Conservation (phyloP, 805 yeast genomes). For the Candida ascalaphidarum region DNA sequence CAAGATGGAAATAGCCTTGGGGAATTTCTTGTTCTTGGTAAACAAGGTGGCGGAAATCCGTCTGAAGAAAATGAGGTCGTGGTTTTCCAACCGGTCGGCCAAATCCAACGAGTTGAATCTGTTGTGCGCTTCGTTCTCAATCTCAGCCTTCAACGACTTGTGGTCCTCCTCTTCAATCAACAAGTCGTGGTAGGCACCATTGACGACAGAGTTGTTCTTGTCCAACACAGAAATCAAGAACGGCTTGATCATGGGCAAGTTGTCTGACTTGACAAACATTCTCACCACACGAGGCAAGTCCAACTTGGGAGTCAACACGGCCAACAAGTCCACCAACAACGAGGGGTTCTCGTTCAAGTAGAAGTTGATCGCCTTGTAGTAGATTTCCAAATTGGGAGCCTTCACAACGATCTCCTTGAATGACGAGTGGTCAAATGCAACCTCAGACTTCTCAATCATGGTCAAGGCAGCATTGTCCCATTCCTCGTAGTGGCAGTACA, state of each 20-base stretch:
- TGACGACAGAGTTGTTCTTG: slow-evolving; percentile 85
- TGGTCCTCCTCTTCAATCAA: slow-evolving; percentile 95
- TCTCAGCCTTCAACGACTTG: slow-evolving; percentile 78
- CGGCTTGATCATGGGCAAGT: slow-evolving; percentile 92
- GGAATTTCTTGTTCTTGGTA: slow-evolving; percentile 91
- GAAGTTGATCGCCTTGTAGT: slow-evolving; percentile 94
- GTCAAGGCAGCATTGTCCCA: slow-evolving; percentile 98
- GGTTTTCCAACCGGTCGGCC: slow-evolving; percentile 89
- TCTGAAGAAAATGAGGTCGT: slow-evolving; percentile 84
- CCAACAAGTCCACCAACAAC: slow-evolving; percentile 74
- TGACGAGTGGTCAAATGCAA: slow-evolving; percentile 86
- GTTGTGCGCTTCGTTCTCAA: slow-evolving; percentile 71
- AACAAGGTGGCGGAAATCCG: slow-evolving; percentile 92
- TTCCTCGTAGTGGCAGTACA: slow-evolving; percentile 97
- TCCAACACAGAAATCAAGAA: slow-evolving; percentile 86
- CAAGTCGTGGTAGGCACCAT: slow-evolving; percentile 90
- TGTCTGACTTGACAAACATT: slow-evolving; percentile 90
- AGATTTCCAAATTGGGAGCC: slow-evolving; percentile 92
- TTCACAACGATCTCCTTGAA: slow-evolving; percentile 93
- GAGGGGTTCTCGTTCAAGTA: slow-evolving; percentile 90
- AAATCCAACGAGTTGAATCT: slow-evolving; percentile 87
- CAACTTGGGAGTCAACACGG: slow-evolving; percentile 79
- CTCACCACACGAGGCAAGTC: slow-evolving; percentile 93
- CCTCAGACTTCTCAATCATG: slow-evolving; percentile 90
- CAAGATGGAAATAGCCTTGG: slow-evolving; percentile 77